Evolutionary conservation across 495 filamentous ascomycete species (phyloP).

Genomic region (Wilcoxina mikolae): DNA sequence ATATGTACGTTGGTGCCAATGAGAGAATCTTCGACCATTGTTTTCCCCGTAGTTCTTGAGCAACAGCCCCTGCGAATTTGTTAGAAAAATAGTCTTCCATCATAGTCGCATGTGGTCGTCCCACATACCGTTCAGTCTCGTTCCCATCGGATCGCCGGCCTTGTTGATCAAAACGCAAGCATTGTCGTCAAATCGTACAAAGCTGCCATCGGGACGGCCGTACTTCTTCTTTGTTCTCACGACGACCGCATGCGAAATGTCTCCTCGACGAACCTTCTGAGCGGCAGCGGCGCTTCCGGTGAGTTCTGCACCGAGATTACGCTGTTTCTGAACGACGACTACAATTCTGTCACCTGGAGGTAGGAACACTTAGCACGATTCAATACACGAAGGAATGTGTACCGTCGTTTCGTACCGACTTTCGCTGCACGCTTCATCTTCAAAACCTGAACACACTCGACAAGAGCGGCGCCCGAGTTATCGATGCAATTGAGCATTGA

Average conservation of each 20-base stretch:
- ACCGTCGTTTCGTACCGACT: conserved; percentile 51
- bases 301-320: conserved; percentile 54
- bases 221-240: conserved; percentile 81
- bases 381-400: not conserved
- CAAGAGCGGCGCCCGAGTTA: conserved; percentile 95
- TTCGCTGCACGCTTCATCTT: conserved; percentile 79
- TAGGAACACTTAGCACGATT: not conserved
- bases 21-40: conserved; percentile 97
- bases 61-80: conserved; percentile 50
- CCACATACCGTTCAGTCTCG: conserved; percentile 64
- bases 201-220: conserved; percentile 70
- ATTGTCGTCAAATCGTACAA: conserved; percentile 92
- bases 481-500: conserved; percentile 99
- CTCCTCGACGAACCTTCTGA: conserved; percentile 88
- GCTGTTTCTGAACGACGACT: conserved; percentile 92
- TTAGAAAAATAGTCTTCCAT: conserved; percentile 1
- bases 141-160: conserved; percentile 86
- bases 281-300: conserved; percentile 44
- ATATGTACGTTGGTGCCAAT: conserved; percentile 85
- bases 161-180: conserved; percentile 97
- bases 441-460: conserved; percentile 87
- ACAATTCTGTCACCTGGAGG: conserved; percentile 86
- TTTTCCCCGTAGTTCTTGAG: conserved; percentile 68
- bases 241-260: conserved; percentile 91
- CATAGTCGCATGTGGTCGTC: conserved; percentile 8